These are phyloP conservation scores for Aureobasidium sp. DNA, from an alignment of 2,329 filamentous ascomycete genomes.

Conservation along the genomic window DNA sequence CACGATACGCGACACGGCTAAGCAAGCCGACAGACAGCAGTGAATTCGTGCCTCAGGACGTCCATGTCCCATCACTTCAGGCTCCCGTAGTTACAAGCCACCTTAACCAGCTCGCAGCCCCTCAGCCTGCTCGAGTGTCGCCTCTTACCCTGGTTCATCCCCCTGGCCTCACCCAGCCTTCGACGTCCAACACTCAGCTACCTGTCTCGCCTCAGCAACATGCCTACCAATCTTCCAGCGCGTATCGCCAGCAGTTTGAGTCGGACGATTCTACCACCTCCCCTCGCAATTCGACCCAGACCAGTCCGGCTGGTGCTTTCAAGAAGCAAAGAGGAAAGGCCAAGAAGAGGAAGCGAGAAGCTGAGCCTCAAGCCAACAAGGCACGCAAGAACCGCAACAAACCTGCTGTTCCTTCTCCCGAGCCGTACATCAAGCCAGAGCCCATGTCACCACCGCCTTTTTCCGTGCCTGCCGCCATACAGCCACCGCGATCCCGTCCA, in stretches of 20 bases:
- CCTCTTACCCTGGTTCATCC: conserved; percentile 49
- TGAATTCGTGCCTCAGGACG: conserved; percentile 16
- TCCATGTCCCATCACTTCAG: conserved; percentile 33
- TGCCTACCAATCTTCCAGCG: conserved; percentile 1
- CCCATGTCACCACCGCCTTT: conserved; percentile 56
- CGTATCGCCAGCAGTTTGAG: conserved; percentile 20
- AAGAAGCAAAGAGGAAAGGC: conserved; percentile 14
- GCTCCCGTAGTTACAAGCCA: conserved; percentile 65
- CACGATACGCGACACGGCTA: conserved; percentile 17
- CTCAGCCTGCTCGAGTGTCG: conserved; percentile 65
- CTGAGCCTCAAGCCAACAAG: conserved; percentile 18
- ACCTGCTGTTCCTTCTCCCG: conserved; percentile 30
- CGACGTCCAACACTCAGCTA: conserved; percentile 21
- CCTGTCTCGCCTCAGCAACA: conserved; percentile 18
- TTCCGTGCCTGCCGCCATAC: conserved; percentile 32
- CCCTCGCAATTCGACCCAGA: conserved; percentile 18
- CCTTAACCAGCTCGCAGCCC: conserved; percentile 55
- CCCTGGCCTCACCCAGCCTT: conserved; percentile 46
- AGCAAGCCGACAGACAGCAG: conserved; percentile 18
- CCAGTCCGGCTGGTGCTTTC: conserved; percentile 21
- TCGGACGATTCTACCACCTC: conserved; percentile 16
- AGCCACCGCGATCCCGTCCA: conserved; percentile 34
- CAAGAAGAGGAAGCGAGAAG: conserved; percentile 18
- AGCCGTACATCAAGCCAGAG: conserved; percentile 55
- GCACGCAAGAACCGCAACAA: conserved; percentile 31